These are phyloP conservation scores for Epichloe scottii DNA, from an alignment of 2,329 filamentous ascomycete species.

Conservation along the genomic window DNA sequence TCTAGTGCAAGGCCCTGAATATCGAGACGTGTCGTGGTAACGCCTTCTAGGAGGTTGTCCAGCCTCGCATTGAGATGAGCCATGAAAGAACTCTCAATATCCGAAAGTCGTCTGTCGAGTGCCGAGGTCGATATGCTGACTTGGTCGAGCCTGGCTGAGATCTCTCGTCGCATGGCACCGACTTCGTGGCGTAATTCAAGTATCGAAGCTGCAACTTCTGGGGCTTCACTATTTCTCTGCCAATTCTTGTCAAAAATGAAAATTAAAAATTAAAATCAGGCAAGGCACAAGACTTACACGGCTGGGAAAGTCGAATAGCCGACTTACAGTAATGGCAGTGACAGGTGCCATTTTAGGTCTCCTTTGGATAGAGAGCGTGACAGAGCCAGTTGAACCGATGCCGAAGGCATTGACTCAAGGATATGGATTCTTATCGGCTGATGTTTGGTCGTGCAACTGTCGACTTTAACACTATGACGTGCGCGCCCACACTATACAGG, in stretches of 20 bases:
- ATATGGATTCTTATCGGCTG: too few relatives aligned
- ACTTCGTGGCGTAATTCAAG: constrained; percentile 1
- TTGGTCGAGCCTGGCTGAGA: not conserved
- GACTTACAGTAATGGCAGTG: too few relatives aligned
- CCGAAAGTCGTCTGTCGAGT: not conserved
- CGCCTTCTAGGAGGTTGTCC: not conserved
- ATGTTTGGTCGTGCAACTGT: too few relatives aligned
- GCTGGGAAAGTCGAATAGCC: too few relatives aligned
- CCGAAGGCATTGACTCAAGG: too few relatives aligned
- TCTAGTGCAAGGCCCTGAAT: constrained; percentile 2
- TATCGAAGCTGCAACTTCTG: not conserved
- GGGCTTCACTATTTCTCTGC: not conserved
- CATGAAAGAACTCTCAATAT: not conserved
- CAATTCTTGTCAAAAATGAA: not conserved
- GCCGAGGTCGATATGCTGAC: not conserved
- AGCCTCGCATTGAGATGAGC: not conserved
- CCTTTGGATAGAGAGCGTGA: too few relatives aligned
- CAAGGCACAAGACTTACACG: not conserved
- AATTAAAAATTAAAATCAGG: not conserved
- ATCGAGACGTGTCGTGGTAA: not conserved
- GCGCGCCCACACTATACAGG: too few relatives aligned
- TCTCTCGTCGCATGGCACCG: not conserved
- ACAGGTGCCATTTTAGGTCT: too few relatives aligned
- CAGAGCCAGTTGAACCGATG: too few relatives aligned
- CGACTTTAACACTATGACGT: too few relatives aligned